Evolutionary conservation across 805 yeast species (phyloP).

Genomic region (Candida incommunis): DNA sequence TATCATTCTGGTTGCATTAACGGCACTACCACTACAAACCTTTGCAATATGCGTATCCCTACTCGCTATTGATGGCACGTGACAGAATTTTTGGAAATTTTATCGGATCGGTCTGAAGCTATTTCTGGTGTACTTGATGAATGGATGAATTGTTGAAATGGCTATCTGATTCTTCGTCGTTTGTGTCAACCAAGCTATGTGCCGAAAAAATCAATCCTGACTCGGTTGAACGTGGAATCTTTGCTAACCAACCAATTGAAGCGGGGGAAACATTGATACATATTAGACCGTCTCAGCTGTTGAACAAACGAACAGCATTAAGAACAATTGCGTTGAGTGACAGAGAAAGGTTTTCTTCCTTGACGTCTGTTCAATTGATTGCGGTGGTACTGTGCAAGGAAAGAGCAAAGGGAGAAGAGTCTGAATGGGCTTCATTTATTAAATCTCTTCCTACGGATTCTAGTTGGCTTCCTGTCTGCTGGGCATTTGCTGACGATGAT

Average conservation of each 20-base stretch:
- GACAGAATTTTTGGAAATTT: too few species aligned
- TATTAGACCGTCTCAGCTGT: background rate
- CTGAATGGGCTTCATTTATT: background rate
- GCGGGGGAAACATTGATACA: background rate
- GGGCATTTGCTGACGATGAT: background rate
- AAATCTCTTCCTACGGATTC: background rate
- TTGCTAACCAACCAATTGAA: background rate
- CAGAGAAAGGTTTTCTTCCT: too few species aligned
- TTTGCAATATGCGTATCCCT: too few species aligned
- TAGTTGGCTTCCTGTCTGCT: background rate
- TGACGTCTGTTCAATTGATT: background rate
- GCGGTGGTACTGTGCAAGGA: background rate
- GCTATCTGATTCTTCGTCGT: slow-evolving; percentile 7
- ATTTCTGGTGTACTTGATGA: too few species aligned
- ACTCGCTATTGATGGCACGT: too few species aligned
- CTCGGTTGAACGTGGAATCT: background rate
- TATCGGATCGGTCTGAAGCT: too few species aligned
- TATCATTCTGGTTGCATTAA: too few species aligned
- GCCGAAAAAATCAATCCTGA: slow-evolving; percentile 2
- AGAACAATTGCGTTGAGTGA: too few species aligned
- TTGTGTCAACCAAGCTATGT: background rate
- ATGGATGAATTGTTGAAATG: background rate
- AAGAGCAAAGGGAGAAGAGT: background rate
- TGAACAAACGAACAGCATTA: background rate
- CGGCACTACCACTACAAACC: too few species aligned